Evolutionary conservation across 768 basidiomycete genomes (phyloP).

Genomic region (Panaeolus cyanescens): DNA sequence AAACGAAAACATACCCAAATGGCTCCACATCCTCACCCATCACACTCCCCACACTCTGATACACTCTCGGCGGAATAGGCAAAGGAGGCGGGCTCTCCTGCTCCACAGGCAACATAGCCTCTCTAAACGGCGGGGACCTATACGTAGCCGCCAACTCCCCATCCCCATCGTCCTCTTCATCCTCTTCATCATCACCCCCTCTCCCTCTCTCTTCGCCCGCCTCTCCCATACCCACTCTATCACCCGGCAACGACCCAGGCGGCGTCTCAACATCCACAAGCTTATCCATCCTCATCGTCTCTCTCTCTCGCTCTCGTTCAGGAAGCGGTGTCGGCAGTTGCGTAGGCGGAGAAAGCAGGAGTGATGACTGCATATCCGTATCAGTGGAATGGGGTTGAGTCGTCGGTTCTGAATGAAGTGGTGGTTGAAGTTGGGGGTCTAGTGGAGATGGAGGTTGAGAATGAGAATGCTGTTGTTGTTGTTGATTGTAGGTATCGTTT

Average conservation of each 20-base stretch:
- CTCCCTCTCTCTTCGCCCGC: neutral
- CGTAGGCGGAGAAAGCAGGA: conserved; percentile 19
- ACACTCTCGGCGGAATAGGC: conserved; percentile 22
- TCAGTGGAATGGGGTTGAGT: no score
- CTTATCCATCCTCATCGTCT: conserved; percentile 1
- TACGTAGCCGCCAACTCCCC: neutral
- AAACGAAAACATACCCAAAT: conserved; percentile 16
- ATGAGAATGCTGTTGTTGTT: no score
- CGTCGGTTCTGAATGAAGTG: no score
- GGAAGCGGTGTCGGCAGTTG: conserved; percentile 31
- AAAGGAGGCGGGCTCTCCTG: conserved; percentile 22
- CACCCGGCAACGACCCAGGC: conserved; percentile 4
- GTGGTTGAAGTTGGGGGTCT: neutral
- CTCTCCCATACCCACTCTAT: conserved; percentile 21
- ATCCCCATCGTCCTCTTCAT: conserved; percentile 4
- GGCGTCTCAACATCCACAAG: conserved; percentile 6
- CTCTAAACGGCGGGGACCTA: conserved; percentile 30
- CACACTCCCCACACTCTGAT: neutral
- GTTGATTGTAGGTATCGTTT: neutral
- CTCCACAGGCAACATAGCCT: conserved; percentile 17
- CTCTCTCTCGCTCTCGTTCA: conserved; percentile 14
- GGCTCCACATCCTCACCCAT: conserved; percentile 15
- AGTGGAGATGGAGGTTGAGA: no score
- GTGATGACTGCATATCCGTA: neutral
- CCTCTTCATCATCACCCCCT: neutral